A percentile compares a stretch with the other conserved stretches of the same genome.
phyloP scores from a whole-genome alignment of 1,284 basidiomycete genomes.

The Rhodotorula sp. region DNA sequence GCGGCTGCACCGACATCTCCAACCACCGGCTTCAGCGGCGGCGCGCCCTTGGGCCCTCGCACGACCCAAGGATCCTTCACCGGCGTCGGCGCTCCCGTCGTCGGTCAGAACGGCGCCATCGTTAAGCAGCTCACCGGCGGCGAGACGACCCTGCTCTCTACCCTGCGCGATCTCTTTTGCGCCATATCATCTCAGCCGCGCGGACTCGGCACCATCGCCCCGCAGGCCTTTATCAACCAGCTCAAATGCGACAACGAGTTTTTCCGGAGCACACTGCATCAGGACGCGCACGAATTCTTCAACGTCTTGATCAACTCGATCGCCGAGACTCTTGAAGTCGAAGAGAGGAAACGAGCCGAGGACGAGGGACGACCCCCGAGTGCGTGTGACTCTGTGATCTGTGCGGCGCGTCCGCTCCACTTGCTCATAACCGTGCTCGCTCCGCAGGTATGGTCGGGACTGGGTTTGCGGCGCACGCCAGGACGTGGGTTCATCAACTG shows the following conservation, averaged over 20 bases:
- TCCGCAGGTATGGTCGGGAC: slow-evolving; percentile 44
- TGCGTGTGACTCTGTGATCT: neutral
- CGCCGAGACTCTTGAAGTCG: slow-evolving; percentile 84
- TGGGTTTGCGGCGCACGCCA: slow-evolving; percentile 49
- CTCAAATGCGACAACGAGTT: slow-evolving; percentile 82
- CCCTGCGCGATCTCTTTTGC: slow-evolving; percentile 82
- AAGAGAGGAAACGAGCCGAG: slow-evolving; percentile 48
- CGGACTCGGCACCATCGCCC: slow-evolving; percentile 74
- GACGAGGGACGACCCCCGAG: slow-evolving; percentile 27
- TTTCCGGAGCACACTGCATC: slow-evolving; percentile 78
- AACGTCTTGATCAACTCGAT: slow-evolving; percentile 91
- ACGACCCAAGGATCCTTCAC: slow-evolving; percentile 33
- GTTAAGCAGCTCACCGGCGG: slow-evolving; percentile 38
- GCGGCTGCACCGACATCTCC: slow-evolving; percentile 7
- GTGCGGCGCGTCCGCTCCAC: too few relatives aligned
- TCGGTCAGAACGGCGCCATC: slow-evolving; percentile 41
- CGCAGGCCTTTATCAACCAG: slow-evolving; percentile 84
- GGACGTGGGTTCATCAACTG: slow-evolving; percentile 83
- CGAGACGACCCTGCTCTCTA: slow-evolving; percentile 71
- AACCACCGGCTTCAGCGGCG: slow-evolving; percentile 10
- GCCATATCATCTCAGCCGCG: slow-evolving; percentile 61
- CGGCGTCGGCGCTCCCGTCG: slow-evolving; percentile 33
- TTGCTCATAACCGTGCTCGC: slow-evolving; percentile 37
- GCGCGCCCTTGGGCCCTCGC: slow-evolving; percentile 20
- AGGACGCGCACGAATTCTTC: slow-evolving; percentile 69